Evolutionary conservation across 257 asterid species (phyloP), one percentile per base, ranked within the genome.

Genomic region (Voacanga thouarsii): DNA sequence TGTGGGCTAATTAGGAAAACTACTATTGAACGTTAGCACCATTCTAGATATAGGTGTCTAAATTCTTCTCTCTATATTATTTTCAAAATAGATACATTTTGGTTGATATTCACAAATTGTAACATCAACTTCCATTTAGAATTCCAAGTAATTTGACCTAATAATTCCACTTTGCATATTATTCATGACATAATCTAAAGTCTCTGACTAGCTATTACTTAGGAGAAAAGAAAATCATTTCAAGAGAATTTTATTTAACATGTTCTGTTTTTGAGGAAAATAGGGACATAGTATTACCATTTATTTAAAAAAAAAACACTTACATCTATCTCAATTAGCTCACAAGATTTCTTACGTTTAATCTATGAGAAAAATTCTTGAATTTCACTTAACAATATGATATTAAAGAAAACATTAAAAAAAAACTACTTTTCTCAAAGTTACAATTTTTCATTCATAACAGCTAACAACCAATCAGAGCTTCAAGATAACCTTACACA

Each of bases 1-100:
- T 80, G 85, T 80, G 90, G 89, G 76, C 80, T 82, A 83, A 43
- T 67, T 47, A 24, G 44, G 37, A 45, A 61, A 56, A 57, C 71
- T n/a, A 56, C 28, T 68, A 70, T 16, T 55, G 63, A 72, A n/a
- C n/a, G n/a, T n/a, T n/a, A n/a, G n/a, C n/a, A n/a, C n/a, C n/a
- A n/a, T n/a, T n/a, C n/a, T n/a, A n/a, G n/a, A n/a, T n/a, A n/a
- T n/a, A n/a, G n/a, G n/a, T n/a, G n/a, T n/a, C n/a, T n/a, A n/a
- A n/a, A n/a, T n/a, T n/a, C n/a, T n/a, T n/a, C n/a, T n/a, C n/a
- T n/a, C n/a, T n/a, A n/a, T n/a, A n/a, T n/a, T n/a, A n/a, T n/a
- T n/a, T n/a, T n/a, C n/a, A n/a, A n/a, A 39, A n/a, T 67, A 21
- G 30, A 18, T 0, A 33, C 11, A 37, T 67, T 21, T 41, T 2